Evolutionary conservation across 306 rosid genomes (phyloP).

Genomic region (Malus asiatica): DNA sequence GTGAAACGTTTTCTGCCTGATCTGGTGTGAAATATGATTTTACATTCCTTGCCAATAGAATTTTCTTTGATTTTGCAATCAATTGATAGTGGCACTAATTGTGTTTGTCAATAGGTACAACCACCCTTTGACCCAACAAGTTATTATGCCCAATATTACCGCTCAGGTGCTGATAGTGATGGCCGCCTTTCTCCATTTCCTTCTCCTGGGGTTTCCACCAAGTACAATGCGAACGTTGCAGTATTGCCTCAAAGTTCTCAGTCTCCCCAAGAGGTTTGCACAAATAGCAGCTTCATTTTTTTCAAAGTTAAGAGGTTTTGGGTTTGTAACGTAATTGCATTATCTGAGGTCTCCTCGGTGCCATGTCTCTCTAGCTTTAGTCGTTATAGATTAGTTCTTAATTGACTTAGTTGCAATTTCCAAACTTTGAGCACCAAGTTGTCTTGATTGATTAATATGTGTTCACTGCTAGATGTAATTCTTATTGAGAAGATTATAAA

Average conservation of each 20-base stretch:
- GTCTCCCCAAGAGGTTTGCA: slow-evolving; percentile 82
- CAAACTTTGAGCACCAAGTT: no score
- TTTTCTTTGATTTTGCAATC: slow-evolving; percentile 1
- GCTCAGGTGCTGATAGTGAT: slow-evolving; percentile 71
- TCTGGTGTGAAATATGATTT: neutral
- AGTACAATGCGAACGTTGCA: slow-evolving; percentile 67
- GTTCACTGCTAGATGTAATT: no score
- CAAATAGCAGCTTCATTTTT: neutral
- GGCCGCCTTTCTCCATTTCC: slow-evolving; percentile 85
- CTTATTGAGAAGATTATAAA: no score
- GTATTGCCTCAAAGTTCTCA: slow-evolving; percentile 67
- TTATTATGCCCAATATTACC: slow-evolving; percentile 84
- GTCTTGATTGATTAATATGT: no score
- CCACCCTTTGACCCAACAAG: slow-evolving; percentile 70
- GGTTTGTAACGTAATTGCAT: neutral
- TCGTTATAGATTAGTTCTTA: no score
- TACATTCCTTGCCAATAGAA: slow-evolving; percentile 7
- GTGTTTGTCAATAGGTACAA: slow-evolving; percentile 51
- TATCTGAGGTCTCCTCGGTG: neutral
- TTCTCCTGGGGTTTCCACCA: slow-evolving; percentile 56
- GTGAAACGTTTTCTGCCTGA: neutral
- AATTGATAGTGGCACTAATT: slow-evolving; percentile 7
- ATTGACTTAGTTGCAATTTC: no score
- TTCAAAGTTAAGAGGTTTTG: neutral
- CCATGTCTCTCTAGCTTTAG: neutral